A percentile compares a stretch with the other conserved stretches of the same genome.
Evolutionary conservation across 1,139 yeast genomes (phyloP).

Genomic region (Scheffersomyces insectosa): DNA sequence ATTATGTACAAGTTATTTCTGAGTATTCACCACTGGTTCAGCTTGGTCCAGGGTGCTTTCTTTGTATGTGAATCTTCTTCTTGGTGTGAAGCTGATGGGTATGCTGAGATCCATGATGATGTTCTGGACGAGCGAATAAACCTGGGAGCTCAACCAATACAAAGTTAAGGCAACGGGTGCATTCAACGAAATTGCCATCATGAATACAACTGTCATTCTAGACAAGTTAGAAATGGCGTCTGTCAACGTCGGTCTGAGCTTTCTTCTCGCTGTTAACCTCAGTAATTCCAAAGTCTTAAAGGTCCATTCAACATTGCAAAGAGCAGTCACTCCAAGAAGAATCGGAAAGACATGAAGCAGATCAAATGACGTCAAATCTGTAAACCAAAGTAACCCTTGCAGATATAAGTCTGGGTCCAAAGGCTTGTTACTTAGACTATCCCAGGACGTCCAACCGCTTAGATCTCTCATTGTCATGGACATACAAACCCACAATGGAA

Average conservation of each 20-base stretch:
- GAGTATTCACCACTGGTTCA: conserved; percentile 2
- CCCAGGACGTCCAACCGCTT: conserved; percentile 70
- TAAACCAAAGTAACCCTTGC: conserved; percentile 63
- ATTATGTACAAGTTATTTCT: background rate
- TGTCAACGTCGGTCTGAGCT: conserved; percentile 58
- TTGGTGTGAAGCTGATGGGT: conserved; percentile 59
- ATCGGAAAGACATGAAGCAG: conserved; percentile 69
- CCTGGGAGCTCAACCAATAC: conserved; percentile 86
- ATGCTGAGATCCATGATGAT: conserved; percentile 64
- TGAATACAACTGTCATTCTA: conserved; percentile 71
- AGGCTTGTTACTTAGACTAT: conserved; percentile 45
- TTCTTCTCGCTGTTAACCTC: conserved; percentile 33
- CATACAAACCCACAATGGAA: conserved; percentile 86
- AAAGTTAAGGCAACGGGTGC: conserved; percentile 80
- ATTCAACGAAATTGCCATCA: conserved; percentile 83
- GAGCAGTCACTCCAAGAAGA: conserved; percentile 64
- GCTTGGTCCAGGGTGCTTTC: conserved; percentile 6
- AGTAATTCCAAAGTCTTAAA: conserved; percentile 55
- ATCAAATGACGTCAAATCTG: conserved; percentile 61
- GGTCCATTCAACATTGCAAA: conserved; percentile 80
- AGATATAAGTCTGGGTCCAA: conserved; percentile 53
- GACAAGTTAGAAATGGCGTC: conserved; percentile 65
- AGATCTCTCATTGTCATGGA: conserved; percentile 74
- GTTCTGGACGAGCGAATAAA: conserved; percentile 75
- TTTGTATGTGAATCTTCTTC: conserved; percentile 24